phyloP scores from a whole-genome alignment of 1,139 yeast species.

The Geotrichum cucujoidarum region DNA sequence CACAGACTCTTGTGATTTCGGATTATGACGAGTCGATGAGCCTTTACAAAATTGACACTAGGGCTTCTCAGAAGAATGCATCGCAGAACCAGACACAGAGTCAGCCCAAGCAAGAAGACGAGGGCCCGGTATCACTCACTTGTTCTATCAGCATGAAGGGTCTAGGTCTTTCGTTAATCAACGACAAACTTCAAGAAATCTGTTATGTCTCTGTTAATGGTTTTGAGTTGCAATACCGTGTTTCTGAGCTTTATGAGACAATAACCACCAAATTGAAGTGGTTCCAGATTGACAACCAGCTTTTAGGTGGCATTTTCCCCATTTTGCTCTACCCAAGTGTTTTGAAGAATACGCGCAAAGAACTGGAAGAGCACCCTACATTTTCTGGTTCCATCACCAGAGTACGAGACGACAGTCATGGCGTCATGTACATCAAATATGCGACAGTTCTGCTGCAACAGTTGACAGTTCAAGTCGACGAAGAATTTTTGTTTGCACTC shows the following conservation, averaged over 20 bases:
- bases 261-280: conserved; percentile 78
- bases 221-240: conserved; percentile 71
- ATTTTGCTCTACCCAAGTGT: conserved; percentile 85
- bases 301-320: conserved; percentile 83
- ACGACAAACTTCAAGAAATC: conserved; percentile 64
- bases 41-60: conserved; percentile 49
- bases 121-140: conserved; percentile 47
- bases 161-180: conserved; percentile 78
- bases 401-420: conserved; percentile 84
- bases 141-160: conserved; percentile 72
- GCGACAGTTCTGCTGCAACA: conserved; percentile 87
- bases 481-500: conserved; percentile 79
- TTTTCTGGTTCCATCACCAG: conserved; percentile 78
- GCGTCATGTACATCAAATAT: conserved; percentile 81
- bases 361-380: conserved; percentile 83
- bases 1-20: conserved; percentile 77
- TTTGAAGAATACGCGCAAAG: conserved; percentile 75
- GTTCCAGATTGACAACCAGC: conserved; percentile 90
- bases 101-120: conserved; percentile 43
- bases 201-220: conserved; percentile 79
- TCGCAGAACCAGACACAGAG: conserved; percentile 47
- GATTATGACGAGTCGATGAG: conserved; percentile 75
- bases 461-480: conserved; percentile 87
- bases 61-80: conserved; percentile 15
- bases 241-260: conserved; percentile 78